A percentile compares a stretch with the other conserved stretches of the same genome.
phyloP scores from a whole-genome alignment of 1,284 basidiomycete species.

The Vanrija pseudolonga region DNA sequence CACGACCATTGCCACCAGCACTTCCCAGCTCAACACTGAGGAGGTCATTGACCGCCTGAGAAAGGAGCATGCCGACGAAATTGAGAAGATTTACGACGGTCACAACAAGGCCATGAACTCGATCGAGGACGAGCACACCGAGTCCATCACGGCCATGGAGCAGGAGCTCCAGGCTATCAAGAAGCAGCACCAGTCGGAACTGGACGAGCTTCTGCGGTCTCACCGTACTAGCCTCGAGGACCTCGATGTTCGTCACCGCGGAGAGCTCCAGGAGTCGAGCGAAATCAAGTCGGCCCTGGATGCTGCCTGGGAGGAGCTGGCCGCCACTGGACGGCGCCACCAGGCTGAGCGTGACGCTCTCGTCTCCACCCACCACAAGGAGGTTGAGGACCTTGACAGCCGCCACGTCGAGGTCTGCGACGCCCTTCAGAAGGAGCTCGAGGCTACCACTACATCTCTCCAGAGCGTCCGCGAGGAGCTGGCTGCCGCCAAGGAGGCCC shows the following conservation, averaged over 20 bases:
- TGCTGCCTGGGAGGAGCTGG: conserved; percentile 20
- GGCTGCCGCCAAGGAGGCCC: conserved; percentile 11
- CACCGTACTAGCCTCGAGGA: conserved; percentile 17
- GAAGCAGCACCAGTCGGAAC: conserved; percentile 11
- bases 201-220: conserved; percentile 18
- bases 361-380: conserved; percentile 18
- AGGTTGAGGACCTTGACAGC: conserved; percentile 17
- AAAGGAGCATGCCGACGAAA: conserved; percentile 32
- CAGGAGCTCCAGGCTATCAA: conserved; percentile 10
- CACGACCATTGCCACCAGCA: neutral
- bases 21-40: conserved; percentile 11
- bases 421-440: conserved; percentile 14
- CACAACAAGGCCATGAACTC: conserved; percentile 13
- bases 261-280: conserved; percentile 5
- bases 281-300: conserved; percentile 16
- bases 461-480: conserved; percentile 11
- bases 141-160: conserved; percentile 4
- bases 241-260: conserved; percentile 14
- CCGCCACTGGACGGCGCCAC: conserved; percentile 12
- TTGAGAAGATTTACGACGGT: conserved; percentile 13
- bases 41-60: conserved; percentile 19
- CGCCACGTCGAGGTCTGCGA: conserved; percentile 18
- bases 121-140: conserved; percentile 17
- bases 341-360: conserved; percentile 23
- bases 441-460: conserved; percentile 9